A percentile compares a stretch with the other conserved stretches of the same genome.
Conservation (phyloP, 1,284 basidiomycete species). For the Cutaneotrichosporon cyanovorans region DNA sequence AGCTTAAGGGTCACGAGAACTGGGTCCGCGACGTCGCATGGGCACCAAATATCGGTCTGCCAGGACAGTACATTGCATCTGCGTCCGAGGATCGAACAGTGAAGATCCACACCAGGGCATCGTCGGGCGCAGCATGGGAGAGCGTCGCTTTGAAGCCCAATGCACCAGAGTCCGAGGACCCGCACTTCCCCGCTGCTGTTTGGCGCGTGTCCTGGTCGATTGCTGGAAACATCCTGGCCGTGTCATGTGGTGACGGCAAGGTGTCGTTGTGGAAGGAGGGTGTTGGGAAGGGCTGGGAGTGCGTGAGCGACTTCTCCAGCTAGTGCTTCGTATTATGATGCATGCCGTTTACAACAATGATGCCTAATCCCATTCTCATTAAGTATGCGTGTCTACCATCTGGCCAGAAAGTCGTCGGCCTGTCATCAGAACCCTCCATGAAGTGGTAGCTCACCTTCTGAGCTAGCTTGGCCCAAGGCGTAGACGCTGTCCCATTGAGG, state of each 20-base stretch:
- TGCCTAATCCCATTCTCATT: background rate
- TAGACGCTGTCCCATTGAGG: constrained; percentile 24
- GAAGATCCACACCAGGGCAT: constrained; percentile 87
- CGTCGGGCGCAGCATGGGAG: constrained; percentile 69
- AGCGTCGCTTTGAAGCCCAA: constrained; percentile 78
- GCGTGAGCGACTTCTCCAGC: constrained; percentile 85
- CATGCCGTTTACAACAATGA: constrained; percentile 12
- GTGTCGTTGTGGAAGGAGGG: constrained; percentile 98
- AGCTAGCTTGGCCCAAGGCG: constrained; percentile 23
- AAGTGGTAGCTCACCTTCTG: constrained; percentile 18
- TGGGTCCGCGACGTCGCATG: constrained; percentile 98
- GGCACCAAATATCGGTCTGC: constrained; percentile 93
- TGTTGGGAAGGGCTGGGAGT: constrained; percentile 92
- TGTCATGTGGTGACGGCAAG: constrained; percentile 96
- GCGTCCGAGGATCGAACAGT: constrained; percentile 93
- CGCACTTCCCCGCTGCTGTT: constrained; percentile 88
- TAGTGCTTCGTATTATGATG: constrained; percentile 37
- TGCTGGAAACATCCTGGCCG: constrained; percentile 90
- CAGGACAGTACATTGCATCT: constrained; percentile 88
- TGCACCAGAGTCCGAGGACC: constrained; percentile 45
- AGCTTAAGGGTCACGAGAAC: constrained; percentile 82
- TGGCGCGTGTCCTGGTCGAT: constrained; percentile 98
- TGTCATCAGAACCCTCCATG: constrained; percentile 5
- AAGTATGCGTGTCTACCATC: constrained; percentile 6
- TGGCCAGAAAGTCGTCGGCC: constrained; percentile 18